Evolutionary conservation across 1,284 basidiomycete genomes (phyloP).

Genomic region (Flammula alnicola): DNA sequence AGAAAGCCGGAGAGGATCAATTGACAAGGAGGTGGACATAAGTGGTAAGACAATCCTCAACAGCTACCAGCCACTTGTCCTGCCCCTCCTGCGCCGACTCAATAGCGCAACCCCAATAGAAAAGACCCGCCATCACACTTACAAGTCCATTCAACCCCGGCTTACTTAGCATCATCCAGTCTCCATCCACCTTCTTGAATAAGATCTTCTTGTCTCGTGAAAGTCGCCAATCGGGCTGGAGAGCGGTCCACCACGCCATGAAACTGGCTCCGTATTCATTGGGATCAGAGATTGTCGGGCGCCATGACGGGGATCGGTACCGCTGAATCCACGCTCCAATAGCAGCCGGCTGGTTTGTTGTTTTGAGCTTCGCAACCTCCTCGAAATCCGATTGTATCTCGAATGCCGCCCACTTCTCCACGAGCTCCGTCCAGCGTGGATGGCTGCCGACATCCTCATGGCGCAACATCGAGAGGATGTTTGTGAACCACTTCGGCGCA

Average conservation of each 20-base stretch:
- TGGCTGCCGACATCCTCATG: not conserved
- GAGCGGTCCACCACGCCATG: slow-evolving; percentile 8
- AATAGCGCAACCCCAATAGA: slow-evolving; percentile 3
- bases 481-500: slow-evolving; percentile 6
- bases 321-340: slow-evolving; percentile 12
- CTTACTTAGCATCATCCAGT: not conserved
- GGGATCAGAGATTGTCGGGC: not conserved
- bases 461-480: slow-evolving; percentile 1
- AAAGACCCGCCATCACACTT: not conserved
- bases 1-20: too few relatives aligned
- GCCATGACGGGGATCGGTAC: not conserved
- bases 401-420: slow-evolving; percentile 7
- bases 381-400: not conserved
- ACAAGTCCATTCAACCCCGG: not conserved
- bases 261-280: not conserved
- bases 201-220: not conserved
- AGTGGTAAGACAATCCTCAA: slow-evolving; percentile 1
- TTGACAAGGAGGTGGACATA: too few relatives aligned
- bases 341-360: slow-evolving; percentile 1
- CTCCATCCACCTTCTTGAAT: not conserved
- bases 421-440: slow-evolving; percentile 1
- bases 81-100: not conserved
- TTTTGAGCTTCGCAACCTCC: not conserved
- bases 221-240: slow-evolving; percentile 16
- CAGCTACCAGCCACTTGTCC: not conserved